phyloP scores from a whole-genome alignment of 306 rosid genomes.

The Quercus gilva region DNA sequence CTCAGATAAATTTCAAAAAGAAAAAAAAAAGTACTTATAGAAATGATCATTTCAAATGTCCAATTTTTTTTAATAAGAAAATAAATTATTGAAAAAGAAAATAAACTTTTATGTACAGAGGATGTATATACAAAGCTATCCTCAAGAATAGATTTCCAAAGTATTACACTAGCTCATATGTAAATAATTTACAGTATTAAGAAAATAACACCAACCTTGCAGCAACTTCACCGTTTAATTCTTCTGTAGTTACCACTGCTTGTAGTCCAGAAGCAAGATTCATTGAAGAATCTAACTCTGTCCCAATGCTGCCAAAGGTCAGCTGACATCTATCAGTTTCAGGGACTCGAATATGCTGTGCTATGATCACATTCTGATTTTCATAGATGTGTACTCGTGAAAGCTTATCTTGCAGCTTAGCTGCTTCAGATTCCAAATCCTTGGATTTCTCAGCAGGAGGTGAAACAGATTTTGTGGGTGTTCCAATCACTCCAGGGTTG shows the following conservation, averaged over 20 bases:
- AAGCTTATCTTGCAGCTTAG: slow-evolving; percentile 59
- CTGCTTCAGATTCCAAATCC: slow-evolving; percentile 47
- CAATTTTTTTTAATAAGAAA: background rate
- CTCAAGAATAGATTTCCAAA: background rate
- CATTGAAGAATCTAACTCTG: slow-evolving; percentile 53
- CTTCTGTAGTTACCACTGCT: slow-evolving; percentile 48
- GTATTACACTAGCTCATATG: background rate
- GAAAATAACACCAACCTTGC: slow-evolving; percentile 57
- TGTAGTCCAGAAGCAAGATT: slow-evolving; percentile 39
- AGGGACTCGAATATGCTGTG: slow-evolving; percentile 84
- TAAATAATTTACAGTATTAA: background rate
- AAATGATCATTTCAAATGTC: background rate
- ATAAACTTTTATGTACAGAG: background rate
- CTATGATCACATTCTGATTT: slow-evolving; percentile 81
- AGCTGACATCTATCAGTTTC: slow-evolving; percentile 77
- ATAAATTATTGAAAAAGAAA: no score
- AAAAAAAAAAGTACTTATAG: no score
- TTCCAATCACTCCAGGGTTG: slow-evolving; percentile 79
- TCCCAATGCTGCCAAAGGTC: slow-evolving; percentile 90
- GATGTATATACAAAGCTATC: slow-evolving; percentile 1
- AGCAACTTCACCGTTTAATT: slow-evolving; percentile 44
- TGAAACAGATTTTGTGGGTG: slow-evolving; percentile 61
- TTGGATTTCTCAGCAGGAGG: slow-evolving; percentile 50
- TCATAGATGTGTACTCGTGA: slow-evolving; percentile 53
- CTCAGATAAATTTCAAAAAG: background rate